Evolutionary conservation across 805 yeast genomes (phyloP).

Genomic region (Spathaspora hagerdaliae): DNA sequence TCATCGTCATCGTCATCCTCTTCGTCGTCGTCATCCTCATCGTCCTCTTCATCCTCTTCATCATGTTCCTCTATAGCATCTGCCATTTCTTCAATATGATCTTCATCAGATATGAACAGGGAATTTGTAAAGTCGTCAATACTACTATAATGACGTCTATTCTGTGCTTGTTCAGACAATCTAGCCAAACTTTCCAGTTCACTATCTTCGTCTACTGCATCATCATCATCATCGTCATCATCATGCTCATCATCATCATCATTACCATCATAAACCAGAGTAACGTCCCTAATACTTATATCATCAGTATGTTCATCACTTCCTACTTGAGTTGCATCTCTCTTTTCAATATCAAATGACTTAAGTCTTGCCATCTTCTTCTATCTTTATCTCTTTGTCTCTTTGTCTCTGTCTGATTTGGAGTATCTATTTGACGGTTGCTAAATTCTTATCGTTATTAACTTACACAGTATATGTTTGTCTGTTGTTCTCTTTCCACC

Average conservation of each 20-base stretch:
- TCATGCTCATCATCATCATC: not conserved
- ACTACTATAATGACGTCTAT: slow-evolving; percentile 8
- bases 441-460: no score
- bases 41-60: slow-evolving; percentile 14
- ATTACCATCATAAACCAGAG: not conserved
- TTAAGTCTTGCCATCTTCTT: no score
- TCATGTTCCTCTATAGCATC: slow-evolving; percentile 13
- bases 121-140: not conserved
- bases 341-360: no score
- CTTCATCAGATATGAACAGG: not conserved
- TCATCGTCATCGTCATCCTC: slow-evolving; percentile 13
- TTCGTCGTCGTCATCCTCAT: slow-evolving; percentile 4
- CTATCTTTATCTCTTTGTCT: no score
- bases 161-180: slow-evolving; percentile 33
- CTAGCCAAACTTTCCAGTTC: slow-evolving; percentile 30
- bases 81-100: slow-evolving; percentile 10
- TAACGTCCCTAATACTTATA: slow-evolving; percentile 1
- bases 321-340: not conserved
- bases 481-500: no score
- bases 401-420: no score
- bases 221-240: not conserved
- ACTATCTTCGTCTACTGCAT: slow-evolving; percentile 8
- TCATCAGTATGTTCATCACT: not conserved
- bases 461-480: no score
- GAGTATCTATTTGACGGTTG: no score